These are phyloP conservation scores for Cryphonectria naterciae DNA, from an alignment of 2,329 filamentous ascomycete genomes.

Conservation along the genomic window DNA sequence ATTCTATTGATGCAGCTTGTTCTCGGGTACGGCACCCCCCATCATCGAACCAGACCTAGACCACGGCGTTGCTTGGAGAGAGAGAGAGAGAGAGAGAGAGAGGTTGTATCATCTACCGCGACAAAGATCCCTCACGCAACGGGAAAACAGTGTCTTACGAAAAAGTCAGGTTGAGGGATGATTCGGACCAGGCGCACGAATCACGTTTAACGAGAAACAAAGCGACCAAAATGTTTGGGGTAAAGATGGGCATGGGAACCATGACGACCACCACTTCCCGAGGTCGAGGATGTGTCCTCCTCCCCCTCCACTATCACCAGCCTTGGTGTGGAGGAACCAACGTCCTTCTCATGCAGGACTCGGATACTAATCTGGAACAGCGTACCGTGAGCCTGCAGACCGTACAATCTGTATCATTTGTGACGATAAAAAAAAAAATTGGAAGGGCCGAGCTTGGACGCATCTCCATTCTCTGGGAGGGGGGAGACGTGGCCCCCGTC, in stretches of 20 bases:
- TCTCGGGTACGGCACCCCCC: slow-evolving; percentile 1
- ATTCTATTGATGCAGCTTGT: neutral
- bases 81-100: no score
- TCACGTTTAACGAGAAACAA: neutral
- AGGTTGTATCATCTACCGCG: neutral
- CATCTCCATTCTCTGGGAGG: slow-evolving; percentile 12
- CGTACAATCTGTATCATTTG: slow-evolving; percentile 10
- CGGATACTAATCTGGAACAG: slow-evolving; percentile 13
- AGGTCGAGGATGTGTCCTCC: neutral
- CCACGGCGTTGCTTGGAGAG: neutral
- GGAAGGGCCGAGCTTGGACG: neutral
- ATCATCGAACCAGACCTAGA: neutral
- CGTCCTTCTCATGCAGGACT: slow-evolving; percentile 5
- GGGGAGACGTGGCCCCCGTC: slow-evolving; percentile 15
- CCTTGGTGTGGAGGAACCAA: slow-evolving; percentile 4
- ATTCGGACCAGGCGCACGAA: neutral
- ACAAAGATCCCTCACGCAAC: neutral
- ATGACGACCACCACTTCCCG: neutral
- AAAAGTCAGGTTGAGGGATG: neutral
- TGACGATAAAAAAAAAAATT: neutral
- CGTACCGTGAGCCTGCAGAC: slow-evolving; percentile 19
- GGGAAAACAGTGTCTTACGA: neutral
- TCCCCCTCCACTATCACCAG: slow-evolving; percentile 4
- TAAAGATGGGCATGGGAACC: neutral
- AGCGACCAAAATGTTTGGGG: neutral